Base-by-base conservation (phyloP, 2,329 filamentous ascomycete species). In the Xenosphaeropsis pyriputrescens region DNA sequence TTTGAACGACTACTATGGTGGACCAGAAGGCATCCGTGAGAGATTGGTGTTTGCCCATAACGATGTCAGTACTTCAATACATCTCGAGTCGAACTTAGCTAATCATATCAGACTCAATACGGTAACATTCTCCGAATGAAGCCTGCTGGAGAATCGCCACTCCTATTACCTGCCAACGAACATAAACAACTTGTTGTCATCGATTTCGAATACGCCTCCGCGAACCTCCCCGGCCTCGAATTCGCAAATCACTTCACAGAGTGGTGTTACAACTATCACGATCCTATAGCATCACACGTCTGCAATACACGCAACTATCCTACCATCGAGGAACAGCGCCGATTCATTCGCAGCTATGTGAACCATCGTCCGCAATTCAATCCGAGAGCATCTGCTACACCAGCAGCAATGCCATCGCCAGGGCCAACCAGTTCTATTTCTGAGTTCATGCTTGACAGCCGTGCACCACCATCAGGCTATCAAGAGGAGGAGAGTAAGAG, bases 231-330 rank as follows among this genome's bases (percentile, higher is more conserved):
- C 0, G 91, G 86, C 1, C 67, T 85, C 13, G 91, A 98, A 58
- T 96, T 98, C 55, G 91, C 86, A 41, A 98, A 98, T 57, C 91
- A 98, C 59, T 98, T 98, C 59, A 83, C 85, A 1, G 91, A 98
- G 60, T 98, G 91, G 91, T 83, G 85, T 49, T 96, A 96, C 67
- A 89, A 98, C 60, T 98, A 98, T 59, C 88, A 95, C 55, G 78
- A 91, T 53, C 59, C 73, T 3, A 62, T 65, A 18, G 61, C 60
- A 22, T 65, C 85, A 0, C 75, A 74, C 62, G 72, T 67, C 18
- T 89, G 84, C 65, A 75, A 79, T 50, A 71, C 71, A 5, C 61
- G 63, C 38, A 59, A 63, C 38, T 98, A 94, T 58, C 91, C 91
- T 0, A 85, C 68, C 0, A 60, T 68, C 0, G 82, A 88, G 39